Evolutionary conservation across 2,329 filamentous ascomycete genomes (phyloP).

Genomic region (Aureobasidium sp.): DNA sequence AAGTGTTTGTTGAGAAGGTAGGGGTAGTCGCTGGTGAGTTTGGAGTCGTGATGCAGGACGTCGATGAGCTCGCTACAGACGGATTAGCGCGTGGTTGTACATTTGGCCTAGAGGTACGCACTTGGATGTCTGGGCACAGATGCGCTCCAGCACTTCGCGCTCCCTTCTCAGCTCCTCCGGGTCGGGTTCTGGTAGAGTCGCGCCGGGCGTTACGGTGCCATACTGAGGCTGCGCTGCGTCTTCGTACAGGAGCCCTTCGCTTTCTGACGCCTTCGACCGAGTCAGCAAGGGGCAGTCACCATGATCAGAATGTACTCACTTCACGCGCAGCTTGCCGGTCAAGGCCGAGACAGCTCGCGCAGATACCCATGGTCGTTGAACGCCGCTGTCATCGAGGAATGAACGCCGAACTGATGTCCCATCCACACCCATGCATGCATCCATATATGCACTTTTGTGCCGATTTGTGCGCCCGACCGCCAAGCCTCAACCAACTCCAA

Average conservation of each 20-base stretch:
- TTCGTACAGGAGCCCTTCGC: conserved; percentile 35
- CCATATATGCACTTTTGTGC: not conserved
- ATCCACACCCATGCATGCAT: not conserved
- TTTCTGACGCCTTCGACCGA: conserved; percentile 34
- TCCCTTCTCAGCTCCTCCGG: conserved; percentile 41
- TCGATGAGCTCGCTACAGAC: conserved; percentile 40
- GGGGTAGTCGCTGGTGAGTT: conserved; percentile 30
- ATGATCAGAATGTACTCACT: conserved; percentile 24
- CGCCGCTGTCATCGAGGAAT: conserved; percentile 1
- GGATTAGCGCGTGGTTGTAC: not conserved
- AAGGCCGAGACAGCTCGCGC: conserved; percentile 39
- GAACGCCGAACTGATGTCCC: not conserved
- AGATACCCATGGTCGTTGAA: conserved; percentile 35
- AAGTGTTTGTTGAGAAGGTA: conserved; percentile 36
- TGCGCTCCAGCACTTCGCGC: conserved; percentile 39
- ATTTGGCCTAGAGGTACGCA: conserved; percentile 21
- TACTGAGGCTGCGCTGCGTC: conserved; percentile 37
- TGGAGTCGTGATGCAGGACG: conserved; percentile 35
- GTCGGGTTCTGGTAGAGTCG: conserved; percentile 32
- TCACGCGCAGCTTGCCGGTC: conserved; percentile 36
- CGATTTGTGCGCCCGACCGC: not conserved
- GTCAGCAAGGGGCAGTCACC: conserved; percentile 11
- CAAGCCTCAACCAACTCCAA: conserved; percentile 6
- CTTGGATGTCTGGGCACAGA: conserved; percentile 42
- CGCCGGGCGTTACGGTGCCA: conserved; percentile 31